A percentile compares a stretch with the other conserved stretches of the same genome.
These are phyloP conservation scores for Marchantia polymorpha DNA, from an alignment of 225 moss, liverwort and hornwort genomes.

Conservation along the genomic window DNA sequence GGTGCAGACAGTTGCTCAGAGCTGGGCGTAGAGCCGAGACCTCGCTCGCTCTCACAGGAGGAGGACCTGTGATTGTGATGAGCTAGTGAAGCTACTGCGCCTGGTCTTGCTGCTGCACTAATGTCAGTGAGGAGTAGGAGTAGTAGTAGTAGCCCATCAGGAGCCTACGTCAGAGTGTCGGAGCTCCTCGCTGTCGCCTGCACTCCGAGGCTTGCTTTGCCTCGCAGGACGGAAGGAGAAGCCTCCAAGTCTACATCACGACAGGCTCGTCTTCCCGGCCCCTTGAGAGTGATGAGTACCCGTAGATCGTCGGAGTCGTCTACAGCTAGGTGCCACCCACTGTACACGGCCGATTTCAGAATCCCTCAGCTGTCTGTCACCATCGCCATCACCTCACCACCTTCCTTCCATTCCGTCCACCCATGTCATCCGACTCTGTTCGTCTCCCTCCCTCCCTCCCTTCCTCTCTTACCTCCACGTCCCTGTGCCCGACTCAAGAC, in stretches of 20 bases:
- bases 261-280: too few relatives aligned
- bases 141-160: background rate
- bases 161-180: background rate
- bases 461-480: too few relatives aligned
- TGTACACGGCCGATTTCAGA: slow-evolving; percentile 1
- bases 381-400: too few relatives aligned
- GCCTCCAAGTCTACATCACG: too few relatives aligned
- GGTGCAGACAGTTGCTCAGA: background rate
- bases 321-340: background rate
- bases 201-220: background rate
- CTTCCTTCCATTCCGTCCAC: too few relatives aligned
- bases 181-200: slow-evolving; percentile 10
- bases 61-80: background rate
- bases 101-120: background rate
- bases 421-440: too few relatives aligned
- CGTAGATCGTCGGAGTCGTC: slow-evolving; percentile 3
- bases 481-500: too few relatives aligned
- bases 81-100: background rate
- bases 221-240: slow-evolving; percentile 3
- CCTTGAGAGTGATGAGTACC: background rate
- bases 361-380: slow-evolving; percentile 14
- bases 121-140: background rate
- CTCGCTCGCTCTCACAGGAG: too few relatives aligned
- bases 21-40: background rate
- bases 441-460: too few relatives aligned